Conservation (phyloP, 2,329 filamentous ascomycete species). For the Fusarium zealandicum region DNA sequence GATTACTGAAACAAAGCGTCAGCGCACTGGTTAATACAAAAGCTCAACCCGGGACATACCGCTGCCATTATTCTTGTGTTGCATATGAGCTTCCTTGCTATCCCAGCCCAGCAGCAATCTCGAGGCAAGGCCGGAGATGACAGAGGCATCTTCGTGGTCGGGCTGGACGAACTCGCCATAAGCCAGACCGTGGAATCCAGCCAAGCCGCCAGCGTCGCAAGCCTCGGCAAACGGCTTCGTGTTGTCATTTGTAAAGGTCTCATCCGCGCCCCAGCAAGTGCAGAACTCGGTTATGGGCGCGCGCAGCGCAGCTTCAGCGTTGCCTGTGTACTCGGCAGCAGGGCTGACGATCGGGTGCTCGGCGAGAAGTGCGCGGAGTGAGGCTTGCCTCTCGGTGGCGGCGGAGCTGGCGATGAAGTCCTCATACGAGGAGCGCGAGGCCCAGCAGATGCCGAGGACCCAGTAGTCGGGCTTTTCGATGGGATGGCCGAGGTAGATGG, state of each 20-base stretch:
- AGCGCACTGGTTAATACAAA: neutral
- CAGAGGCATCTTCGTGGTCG: constrained; percentile 39
- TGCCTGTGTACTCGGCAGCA: constrained; percentile 28
- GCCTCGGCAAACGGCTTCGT: constrained; percentile 41
- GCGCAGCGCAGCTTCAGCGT: constrained; percentile 41
- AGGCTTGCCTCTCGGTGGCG: constrained; percentile 51
- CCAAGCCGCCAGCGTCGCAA: constrained; percentile 34
- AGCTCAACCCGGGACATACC: constrained; percentile 32
- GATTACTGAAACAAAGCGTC: constrained; percentile 40
- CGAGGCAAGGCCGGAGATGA: constrained; percentile 42
- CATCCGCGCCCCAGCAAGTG: constrained; percentile 44
- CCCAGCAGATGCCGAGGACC: constrained; percentile 47
- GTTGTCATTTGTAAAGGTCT: constrained; percentile 43
- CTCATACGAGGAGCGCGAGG: constrained; percentile 43
- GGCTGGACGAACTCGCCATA: constrained; percentile 46
- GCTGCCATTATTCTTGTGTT: constrained; percentile 43
- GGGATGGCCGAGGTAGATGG: constrained; percentile 47
- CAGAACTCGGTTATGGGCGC: constrained; percentile 51
- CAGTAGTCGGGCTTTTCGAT: constrained; percentile 46
- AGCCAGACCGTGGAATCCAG: constrained; percentile 45
- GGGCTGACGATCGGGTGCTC: constrained; percentile 37
- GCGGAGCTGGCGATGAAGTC: constrained; percentile 52
- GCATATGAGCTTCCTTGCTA: constrained; percentile 48
- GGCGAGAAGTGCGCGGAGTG: constrained; percentile 44
- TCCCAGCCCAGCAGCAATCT: constrained; percentile 51